Conservation (phyloP, 148 eudicot species). For the Rhododendron henanense region DNA sequence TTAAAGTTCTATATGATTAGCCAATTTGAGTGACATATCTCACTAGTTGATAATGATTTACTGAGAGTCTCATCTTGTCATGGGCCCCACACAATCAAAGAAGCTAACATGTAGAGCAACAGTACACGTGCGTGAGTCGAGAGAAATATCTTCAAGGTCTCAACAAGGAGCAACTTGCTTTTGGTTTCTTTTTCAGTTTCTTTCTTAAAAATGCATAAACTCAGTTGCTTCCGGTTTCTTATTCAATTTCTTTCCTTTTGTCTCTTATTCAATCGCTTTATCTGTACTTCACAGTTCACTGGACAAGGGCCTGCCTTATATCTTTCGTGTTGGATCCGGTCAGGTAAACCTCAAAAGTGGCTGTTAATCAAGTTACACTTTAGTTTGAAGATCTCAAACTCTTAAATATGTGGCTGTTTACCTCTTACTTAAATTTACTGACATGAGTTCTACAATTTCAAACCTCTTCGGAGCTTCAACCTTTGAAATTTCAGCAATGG, state of each 20-base stretch:
- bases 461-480: not conserved
- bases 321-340: conserved; percentile 92
- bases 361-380: not conserved
- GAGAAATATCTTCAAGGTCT: not conserved
- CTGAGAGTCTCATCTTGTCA: not conserved
- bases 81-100: not conserved
- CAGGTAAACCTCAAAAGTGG: conserved; percentile 54
- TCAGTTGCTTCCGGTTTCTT: not conserved
- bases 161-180: not conserved
- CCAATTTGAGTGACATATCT: not conserved
- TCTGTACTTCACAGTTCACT: conserved; percentile 56
- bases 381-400: not conserved
- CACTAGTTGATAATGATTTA: not conserved
- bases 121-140: not conserved
- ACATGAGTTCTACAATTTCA: not conserved
- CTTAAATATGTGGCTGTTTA: not conserved
- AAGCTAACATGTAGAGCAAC: not conserved
- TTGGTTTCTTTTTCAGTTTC: not conserved
- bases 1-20: not conserved
- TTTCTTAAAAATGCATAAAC: not conserved
- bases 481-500: not conserved
- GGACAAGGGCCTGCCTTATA: conserved; percentile 74
- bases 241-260: not conserved
- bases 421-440: not conserved
- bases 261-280: not conserved